Evolutionary conservation across 345 rosid genomes (phyloP).

Genomic region (Limnanthes douglasii): DNA sequence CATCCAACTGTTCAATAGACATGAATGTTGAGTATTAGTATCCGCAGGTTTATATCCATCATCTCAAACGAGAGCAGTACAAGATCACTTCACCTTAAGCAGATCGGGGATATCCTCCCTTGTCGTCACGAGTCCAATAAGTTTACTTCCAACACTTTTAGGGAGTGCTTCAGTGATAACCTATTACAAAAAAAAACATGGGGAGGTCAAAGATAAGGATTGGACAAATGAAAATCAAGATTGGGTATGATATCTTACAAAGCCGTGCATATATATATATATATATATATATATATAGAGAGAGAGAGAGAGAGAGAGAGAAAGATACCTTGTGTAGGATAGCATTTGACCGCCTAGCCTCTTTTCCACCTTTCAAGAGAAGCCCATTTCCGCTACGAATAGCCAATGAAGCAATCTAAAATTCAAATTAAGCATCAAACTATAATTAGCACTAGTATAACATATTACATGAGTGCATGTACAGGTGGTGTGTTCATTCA

Average conservation of each 20-base stretch:
- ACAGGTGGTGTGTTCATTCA: too few species aligned
- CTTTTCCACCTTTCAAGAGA: slow-evolving; percentile 94
- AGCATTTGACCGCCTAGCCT: slow-evolving; percentile 85
- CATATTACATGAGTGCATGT: too few species aligned
- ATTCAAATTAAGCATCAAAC: slow-evolving; percentile 13
- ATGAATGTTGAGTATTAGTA: slow-evolving; percentile 9
- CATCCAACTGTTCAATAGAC: slow-evolving; percentile 69
- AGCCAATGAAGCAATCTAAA: slow-evolving; percentile 94
- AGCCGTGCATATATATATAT: too few species aligned
- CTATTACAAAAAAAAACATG: too few species aligned
- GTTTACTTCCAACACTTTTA: slow-evolving; percentile 52
- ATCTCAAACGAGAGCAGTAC: too few species aligned
- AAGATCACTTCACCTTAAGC: slow-evolving; percentile 49
- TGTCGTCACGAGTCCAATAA: slow-evolving; percentile 87
- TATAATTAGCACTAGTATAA: background rate
- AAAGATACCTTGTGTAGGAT: slow-evolving; percentile 74
- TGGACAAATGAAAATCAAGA: too few species aligned
- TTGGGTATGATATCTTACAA: too few species aligned
- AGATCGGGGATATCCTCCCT: slow-evolving; percentile 96
- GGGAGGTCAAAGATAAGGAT: too few species aligned
- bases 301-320: too few species aligned
- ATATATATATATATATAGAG: too few species aligned
- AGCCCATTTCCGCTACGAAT: slow-evolving; percentile 96
- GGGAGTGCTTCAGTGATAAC: slow-evolving; percentile 90
- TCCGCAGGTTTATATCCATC: too few species aligned